A percentile compares a stretch with the other conserved stretches of the same genome.
Evolutionary conservation across 2,329 filamentous ascomycete species (phyloP).

Genomic region (Fusarium multiceps): DNA sequence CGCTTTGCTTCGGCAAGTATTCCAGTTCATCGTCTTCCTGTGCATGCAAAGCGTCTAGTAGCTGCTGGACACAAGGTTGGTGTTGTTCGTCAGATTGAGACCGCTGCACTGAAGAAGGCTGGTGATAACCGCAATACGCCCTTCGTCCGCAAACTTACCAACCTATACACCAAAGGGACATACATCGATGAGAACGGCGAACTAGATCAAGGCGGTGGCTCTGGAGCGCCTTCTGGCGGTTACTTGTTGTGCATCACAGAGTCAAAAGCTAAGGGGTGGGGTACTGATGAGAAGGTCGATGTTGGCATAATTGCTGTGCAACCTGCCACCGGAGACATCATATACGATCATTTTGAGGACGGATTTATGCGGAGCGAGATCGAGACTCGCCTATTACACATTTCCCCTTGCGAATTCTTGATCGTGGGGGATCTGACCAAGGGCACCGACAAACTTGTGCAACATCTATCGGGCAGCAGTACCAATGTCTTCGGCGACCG

Average conservation of each 20-base stretch:
- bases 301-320: constrained; percentile 95
- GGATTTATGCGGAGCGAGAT: constrained; percentile 98
- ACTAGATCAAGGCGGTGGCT: constrained; percentile 65
- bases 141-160: constrained; percentile 92
- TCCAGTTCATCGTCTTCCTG: constrained; percentile 87
- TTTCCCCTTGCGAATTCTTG: constrained; percentile 94
- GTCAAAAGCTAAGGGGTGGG: constrained; percentile 78
- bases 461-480: constrained; percentile 88
- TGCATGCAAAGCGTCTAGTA: constrained; percentile 93
- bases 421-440: constrained; percentile 91
- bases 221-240: constrained; percentile 71
- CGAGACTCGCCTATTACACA: constrained; percentile 93
- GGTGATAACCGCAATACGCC: constrained; percentile 94
- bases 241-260: constrained; percentile 95
- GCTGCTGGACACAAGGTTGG: constrained; percentile 95
- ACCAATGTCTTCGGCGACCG: constrained; percentile 93
- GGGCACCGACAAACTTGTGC: constrained; percentile 90
- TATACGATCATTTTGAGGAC: constrained; percentile 96
- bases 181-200: constrained; percentile 95
- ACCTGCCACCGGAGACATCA: constrained; percentile 93
- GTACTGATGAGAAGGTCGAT: constrained; percentile 92
- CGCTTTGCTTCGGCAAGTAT: constrained; percentile 96
- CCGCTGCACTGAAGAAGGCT: constrained; percentile 92
- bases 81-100: constrained; percentile 93
- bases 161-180: constrained; percentile 97